Evolutionary conservation across 179 eudicot species (phyloP), one percentile per base, ranked within the genome.

Genomic region (Nepenthes alata): DNA sequence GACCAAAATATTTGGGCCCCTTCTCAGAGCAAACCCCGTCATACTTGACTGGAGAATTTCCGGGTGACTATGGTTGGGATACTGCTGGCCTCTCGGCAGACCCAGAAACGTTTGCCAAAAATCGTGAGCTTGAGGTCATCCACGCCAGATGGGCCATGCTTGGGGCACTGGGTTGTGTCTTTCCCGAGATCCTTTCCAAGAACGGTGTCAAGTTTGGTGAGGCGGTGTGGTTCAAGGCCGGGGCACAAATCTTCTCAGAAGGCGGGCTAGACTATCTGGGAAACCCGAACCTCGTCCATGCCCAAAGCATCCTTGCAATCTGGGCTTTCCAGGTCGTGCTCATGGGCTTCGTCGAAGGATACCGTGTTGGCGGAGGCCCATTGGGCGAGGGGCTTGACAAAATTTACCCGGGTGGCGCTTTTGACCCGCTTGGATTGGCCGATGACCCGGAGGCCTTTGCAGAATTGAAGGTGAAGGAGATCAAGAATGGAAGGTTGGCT

Each of bases 371-470:
- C 25, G 73, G 68, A 35, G 68, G 73, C 13, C 73, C 73, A 2
- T 55, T 70, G 8, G 68, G 68, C 3, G 73, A 70, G 38, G 68
- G 68, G 9, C 73, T 70, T 1, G 73, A 70, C 53, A 52, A 58
- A 12, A 11, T 70, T 7, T 63, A 70, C 54, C 73, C 73, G 2
- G 73, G 73, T 14, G 73, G 73, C 8, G 37, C 68, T 2, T 70
- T 69, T 57, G 72, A 70, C 60, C 73, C 73, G 6, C 59, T 70
- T 11, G 73, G 73, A 12, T 45, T 64, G 39, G 68, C 73, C 6
- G 68, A 70, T 44, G 73, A 70, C 61, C 73, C 73, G 0, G 73
- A 70, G 37, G 68, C 73, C 13, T 70, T 70, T 37, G 68, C 68
- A 6, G 73, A 70, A 41, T 44, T 70, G 4, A 70, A 70, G 68